These are phyloP conservation scores for Fusarium ramigenum DNA, from an alignment of 2,329 filamentous ascomycete genomes.

Conservation along the genomic window DNA sequence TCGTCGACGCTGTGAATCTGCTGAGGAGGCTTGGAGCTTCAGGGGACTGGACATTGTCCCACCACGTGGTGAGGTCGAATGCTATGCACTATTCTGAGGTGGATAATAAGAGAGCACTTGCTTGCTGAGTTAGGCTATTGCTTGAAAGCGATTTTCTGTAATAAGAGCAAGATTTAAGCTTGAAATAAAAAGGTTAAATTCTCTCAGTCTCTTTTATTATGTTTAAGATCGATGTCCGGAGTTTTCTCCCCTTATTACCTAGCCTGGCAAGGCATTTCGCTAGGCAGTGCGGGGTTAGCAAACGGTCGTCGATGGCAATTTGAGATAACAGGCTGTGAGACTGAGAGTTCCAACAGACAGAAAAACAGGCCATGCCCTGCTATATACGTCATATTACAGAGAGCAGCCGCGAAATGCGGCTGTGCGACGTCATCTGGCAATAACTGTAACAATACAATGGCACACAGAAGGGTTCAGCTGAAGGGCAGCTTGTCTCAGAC, in stretches of 20 bases:
- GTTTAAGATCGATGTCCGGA: accelerated
- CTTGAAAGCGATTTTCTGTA: accelerated
- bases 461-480: background rate
- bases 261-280: background rate
- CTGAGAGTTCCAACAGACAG: accelerated
- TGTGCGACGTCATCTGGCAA: background rate
- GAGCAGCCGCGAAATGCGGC: background rate
- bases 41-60: background rate
- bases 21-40: background rate
- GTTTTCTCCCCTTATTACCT: background rate
- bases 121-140: background rate
- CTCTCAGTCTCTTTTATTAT: background rate
- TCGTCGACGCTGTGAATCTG: background rate
- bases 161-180: too few relatives aligned
- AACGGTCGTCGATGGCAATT: accelerated
- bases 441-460: background rate
- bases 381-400: too few relatives aligned
- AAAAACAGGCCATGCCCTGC: accelerated
- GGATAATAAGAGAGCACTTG: background rate
- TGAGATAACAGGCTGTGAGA: background rate
- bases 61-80: background rate
- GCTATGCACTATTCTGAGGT: too few relatives aligned
- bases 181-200: background rate
- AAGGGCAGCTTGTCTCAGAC: accelerated
- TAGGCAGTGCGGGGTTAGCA: background rate